Evolutionary conservation across 176 grass and related monocot genomes (phyloP), one percentile per base, ranked within the genome.

Genomic region (Phoenix dactylifera): DNA sequence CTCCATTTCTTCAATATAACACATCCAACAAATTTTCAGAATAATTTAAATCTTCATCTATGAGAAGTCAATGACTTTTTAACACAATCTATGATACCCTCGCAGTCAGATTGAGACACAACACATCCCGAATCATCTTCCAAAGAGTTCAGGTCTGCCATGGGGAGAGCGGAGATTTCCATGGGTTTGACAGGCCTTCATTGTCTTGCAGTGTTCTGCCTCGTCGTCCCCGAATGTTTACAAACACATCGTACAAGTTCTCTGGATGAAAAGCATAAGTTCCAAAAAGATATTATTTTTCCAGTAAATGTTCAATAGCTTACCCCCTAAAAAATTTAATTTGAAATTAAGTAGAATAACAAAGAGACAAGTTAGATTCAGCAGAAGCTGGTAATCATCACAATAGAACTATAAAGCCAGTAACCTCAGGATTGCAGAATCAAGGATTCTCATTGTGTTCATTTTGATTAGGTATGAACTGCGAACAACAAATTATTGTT

Each of bases 131-230:
- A 28, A 18, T 81, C 65, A 74, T 73, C 63, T 65, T 73, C 67
- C 52, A 70, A 64, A 67, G n/a, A 35, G 17, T 65, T 75, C 15
- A 7, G 55, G 19, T 26, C 24, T 16, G 88, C 87, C 87, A 25
- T 96, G 92, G 51, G 92, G 92, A 26, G 92, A 96, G 6, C 51
- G 80, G 57, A 90, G 79, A 80, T 50, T 85, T 39, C 86, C 92
- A 52, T 22, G 68, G 4, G 77, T 90, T 84, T 96, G 92, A 54
- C 92, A 90, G n/a, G 83, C 80, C 28, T 87, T 87, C 92, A 96
- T 96, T 1, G 87, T 96, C 74, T 88, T 96, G 77, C 87, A 90
- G 58, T 90, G 92, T 35, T 96, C 92, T 1, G 78, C 83, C 51
- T 96, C 92, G 15, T 88, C 92, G 5, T 88, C 77, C 77, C 58